Base-by-base conservation (phyloP, 2,329 filamentous ascomycete species). In the Penicillium sumatraense region DNA sequence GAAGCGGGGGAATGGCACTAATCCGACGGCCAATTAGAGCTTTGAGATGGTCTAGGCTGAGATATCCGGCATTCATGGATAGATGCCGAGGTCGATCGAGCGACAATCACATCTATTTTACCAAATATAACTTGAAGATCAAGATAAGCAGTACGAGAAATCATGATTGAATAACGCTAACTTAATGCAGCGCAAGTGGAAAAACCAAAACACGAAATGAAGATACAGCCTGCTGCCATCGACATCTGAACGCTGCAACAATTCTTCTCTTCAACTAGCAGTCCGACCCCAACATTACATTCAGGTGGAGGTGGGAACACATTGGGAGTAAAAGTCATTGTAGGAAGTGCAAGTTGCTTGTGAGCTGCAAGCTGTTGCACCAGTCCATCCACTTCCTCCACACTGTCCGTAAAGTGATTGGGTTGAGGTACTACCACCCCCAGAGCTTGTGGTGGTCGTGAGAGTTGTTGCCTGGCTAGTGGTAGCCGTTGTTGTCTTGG, bases 371-470 rank as follows among this genome's bases (percentile, higher is more conserved):
- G 41, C 54, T 5, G 57, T 64, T 6, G 60, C 40, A 5, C 58
- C 61, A n/a, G 53, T 36, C 61, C 61, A 62, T 16, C 42, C 38
- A 11, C 1, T 47, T 10, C 61, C 61, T 48, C 61, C 61, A 26
- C 61, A 64, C 16, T 61, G 61, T 2, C 56, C 56, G 20, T 64
- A 64, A 16, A 59, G 26, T 8, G 61, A 49, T n/a, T 64, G 60
- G 14, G 53, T 57, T 8, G 61, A 54, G 26, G 54, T 31, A 2
- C 44, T 23, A 5, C 21, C 46, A 10, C 24, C 35, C 13, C 38
- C 33, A 4, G 49, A 31, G 21, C 29, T 40, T 16, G 54, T 51
- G 5, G 54, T 54, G 1, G 33, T 29, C 9, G 33, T 23, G 9
- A 52, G 13, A 5, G 53, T 59, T 1, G 40, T 50, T 11, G 42